These are phyloP conservation scores for Astrothelium subdiscretum DNA, from an alignment of 495 filamentous ascomycete genomes.

Conservation along the genomic window DNA sequence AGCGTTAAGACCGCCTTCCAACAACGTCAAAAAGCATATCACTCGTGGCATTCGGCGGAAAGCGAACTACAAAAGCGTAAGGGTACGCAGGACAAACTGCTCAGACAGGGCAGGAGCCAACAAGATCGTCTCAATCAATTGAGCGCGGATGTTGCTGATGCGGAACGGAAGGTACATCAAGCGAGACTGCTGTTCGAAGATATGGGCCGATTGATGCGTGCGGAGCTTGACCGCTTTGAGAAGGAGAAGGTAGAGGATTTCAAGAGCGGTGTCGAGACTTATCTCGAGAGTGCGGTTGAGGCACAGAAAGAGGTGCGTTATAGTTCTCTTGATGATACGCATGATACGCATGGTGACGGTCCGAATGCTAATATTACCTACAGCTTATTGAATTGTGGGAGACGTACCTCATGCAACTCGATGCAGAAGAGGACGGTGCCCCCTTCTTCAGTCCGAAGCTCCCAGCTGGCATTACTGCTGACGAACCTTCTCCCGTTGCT, in stretches of 20 bases:
- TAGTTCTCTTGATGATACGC: background rate
- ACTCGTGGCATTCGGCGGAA: slow-evolving; percentile 84
- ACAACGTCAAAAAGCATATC: slow-evolving; percentile 89
- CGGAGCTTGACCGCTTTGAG: slow-evolving; percentile 88
- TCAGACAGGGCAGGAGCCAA: slow-evolving; percentile 85
- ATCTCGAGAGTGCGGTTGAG: slow-evolving; percentile 89
- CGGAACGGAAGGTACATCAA: slow-evolving; percentile 87
- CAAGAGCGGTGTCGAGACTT: slow-evolving; percentile 95
- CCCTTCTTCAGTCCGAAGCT: slow-evolving; percentile 4
- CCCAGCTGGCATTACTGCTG: background rate
- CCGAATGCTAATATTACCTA: slow-evolving; percentile 8
- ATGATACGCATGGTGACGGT: slow-evolving; percentile 4
- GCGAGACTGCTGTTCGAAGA: slow-evolving; percentile 86
- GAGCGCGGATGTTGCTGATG: slow-evolving; percentile 82
- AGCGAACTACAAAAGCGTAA: slow-evolving; percentile 79
- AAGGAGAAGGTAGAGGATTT: slow-evolving; percentile 98
- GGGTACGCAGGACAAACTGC: slow-evolving; percentile 75
- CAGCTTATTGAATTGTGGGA: slow-evolving; percentile 98
- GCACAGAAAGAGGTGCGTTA: slow-evolving; percentile 88
- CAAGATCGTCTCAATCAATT: slow-evolving; percentile 89
- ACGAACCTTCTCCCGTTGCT: background rate
- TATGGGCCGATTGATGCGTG: slow-evolving; percentile 87
- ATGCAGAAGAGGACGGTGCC: slow-evolving; percentile 76
- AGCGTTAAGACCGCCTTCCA: slow-evolving; percentile 83
- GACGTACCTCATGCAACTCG: slow-evolving; percentile 89